Base-by-base conservation (phyloP, 768 basidiomycete genomes). In the Lactarius pseudohatsudake region DNA sequence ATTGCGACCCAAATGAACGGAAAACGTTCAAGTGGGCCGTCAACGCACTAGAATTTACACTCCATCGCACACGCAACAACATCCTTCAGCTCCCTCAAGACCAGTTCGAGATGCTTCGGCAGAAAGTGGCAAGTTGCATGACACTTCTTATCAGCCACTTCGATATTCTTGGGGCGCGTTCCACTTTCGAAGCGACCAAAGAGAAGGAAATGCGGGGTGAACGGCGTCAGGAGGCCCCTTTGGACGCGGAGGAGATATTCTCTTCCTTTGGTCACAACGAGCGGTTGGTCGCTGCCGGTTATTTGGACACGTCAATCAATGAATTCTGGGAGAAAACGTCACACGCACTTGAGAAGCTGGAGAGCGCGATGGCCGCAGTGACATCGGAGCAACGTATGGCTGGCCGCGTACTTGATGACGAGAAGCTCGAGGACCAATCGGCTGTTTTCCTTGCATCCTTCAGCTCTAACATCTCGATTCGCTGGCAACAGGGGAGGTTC, bases 11-110 rank as follows among this genome's bases (percentile, higher is more conserved):
- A 9, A 90, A 92, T 40, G 96, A 98, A 76, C 85, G 94, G 64
- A 91, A 89, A 76, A 98, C 94, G 0, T 99, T 99, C 83, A 90
- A 92, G 74, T 98, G 96, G 96, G 96, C 97, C 9, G 95, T 99
- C 61, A 92, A 90, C 65, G 96, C 97, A 2, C 85, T 99, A 36
- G 94, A 97, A 74, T 98, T 95, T 74, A 89, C 94, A 1, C 85
- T 93, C 65, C 85, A 89, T 67, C 89, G 96, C 63, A 98, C 95
- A 16, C 85, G 92, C 63, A 92, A 91, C 75, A 88, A 88, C 74
- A 98, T 99, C 71, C 82, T 97, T 13, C 89, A 96, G 30, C 84
- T 98, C 60, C 89, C 92, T 15, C 85, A 86, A 64, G 86, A 89
- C 66, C 93, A 99, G 76, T 99, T 99, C 75, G 87, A 91, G 72